Evolutionary conservation across 352 stramenopile species (phyloP).

Genomic region (Globisporangium emineosum): DNA sequence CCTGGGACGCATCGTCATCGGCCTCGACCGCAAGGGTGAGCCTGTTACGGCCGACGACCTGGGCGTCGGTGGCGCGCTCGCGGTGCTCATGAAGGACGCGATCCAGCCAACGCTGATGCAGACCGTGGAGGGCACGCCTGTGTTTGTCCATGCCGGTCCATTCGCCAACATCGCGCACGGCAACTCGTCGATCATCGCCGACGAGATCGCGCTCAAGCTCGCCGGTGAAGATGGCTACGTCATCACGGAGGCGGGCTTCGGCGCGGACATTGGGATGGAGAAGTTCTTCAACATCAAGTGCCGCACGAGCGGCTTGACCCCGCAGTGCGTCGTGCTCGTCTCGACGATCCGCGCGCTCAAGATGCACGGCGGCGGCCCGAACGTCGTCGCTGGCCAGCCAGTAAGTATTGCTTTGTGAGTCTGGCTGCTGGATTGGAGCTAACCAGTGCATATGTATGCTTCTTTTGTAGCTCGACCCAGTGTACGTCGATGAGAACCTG

Average conservation of each 20-base stretch:
- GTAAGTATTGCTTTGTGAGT: constrained; percentile 39
- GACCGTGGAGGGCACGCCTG: constrained; percentile 93
- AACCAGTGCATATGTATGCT: not conserved
- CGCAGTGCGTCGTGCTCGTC: constrained; percentile 97
- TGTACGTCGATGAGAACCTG: constrained; percentile 96
- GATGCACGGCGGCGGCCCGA: constrained; percentile 98
- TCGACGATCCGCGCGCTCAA: constrained; percentile 98
- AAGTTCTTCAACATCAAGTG: constrained; percentile 99
- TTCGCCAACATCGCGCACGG: constrained; percentile 99
- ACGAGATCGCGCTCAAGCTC: constrained; percentile 93
- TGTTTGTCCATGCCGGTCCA: constrained; percentile 97
- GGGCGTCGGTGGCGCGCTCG: constrained; percentile 93
- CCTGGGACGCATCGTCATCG: constrained; percentile 94
- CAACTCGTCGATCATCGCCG: constrained; percentile 97
- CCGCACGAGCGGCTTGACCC: constrained; percentile 91
- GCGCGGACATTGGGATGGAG: constrained; percentile 95
- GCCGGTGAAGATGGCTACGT: constrained; percentile 96
- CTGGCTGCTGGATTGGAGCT: not conserved
- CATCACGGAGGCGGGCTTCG: constrained; percentile 98
- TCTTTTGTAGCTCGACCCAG: constrained; percentile 51
- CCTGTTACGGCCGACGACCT: constrained; percentile 97
- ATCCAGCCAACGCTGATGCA: constrained; percentile 98
- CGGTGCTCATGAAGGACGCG: constrained; percentile 98
- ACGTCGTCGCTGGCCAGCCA: constrained; percentile 92
- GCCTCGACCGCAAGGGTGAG: constrained; percentile 68